These are phyloP conservation scores for Pseudophaeomoniella oleicola DNA, from an alignment of 2,329 filamentous ascomycete genomes.

Conservation along the genomic window DNA sequence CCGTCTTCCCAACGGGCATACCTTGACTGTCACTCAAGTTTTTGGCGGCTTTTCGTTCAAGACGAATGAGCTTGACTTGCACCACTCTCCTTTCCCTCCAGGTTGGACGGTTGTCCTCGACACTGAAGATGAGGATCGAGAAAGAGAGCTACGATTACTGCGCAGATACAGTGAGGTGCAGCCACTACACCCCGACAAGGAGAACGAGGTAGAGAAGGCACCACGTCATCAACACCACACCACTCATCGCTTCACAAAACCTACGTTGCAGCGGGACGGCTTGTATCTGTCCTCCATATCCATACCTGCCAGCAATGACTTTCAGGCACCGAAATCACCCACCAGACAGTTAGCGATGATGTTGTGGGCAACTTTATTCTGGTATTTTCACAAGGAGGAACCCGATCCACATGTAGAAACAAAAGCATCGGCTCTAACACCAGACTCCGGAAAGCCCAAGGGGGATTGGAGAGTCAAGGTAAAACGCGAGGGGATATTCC, in stretches of 20 bases:
- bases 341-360: constrained; percentile 91
- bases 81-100: constrained; percentile 59
- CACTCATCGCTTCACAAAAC: constrained; percentile 50
- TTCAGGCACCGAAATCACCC: constrained; percentile 63
- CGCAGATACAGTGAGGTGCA: constrained; percentile 8
- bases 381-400: constrained; percentile 87
- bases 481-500: constrained; percentile 74
- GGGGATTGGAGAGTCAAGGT: constrained; percentile 81
- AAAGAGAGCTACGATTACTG: constrained; percentile 5
- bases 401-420: constrained; percentile 52
- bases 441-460: constrained; percentile 54
- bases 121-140: constrained; percentile 39
- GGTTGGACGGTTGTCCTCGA: constrained; percentile 86
- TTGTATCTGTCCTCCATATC: constrained; percentile 89
- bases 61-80: constrained; percentile 55
- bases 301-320: constrained; percentile 65
- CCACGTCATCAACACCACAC: constrained; percentile 6
- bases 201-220: constrained; percentile 7
- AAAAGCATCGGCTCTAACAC: constrained; percentile 49
- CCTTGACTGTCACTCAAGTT: constrained; percentile 64
- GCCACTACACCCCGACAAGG: constrained; percentile 5
- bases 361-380: constrained; percentile 86
- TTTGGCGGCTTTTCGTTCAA: constrained; percentile 91
- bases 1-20: constrained; percentile 77
- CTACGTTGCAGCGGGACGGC: constrained; percentile 64